Evolutionary conservation across 2,329 filamentous ascomycete genomes (phyloP), one percentile per base, ranked within the genome.

Genomic region (Epichloe sibirici): DNA sequence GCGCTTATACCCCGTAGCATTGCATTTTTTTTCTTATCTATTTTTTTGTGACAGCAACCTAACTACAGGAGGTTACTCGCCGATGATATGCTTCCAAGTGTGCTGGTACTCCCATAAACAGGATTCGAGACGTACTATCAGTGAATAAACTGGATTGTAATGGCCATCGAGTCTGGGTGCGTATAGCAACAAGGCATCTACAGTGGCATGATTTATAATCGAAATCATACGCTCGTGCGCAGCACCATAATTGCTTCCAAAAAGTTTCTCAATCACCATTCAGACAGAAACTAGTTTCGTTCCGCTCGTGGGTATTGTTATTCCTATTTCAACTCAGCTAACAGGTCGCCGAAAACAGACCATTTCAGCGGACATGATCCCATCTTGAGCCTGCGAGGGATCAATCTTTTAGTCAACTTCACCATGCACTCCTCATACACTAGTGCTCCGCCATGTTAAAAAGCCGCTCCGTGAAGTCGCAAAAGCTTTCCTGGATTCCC

Each of bases 251-350:
- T 17, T 9, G 17, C 17, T 38, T 23, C 2, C 45, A 8, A 48
- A 7, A 8, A 11, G 15, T 17, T 11, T 23, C 39, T 21, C 8
- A 31, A 5, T 40, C 46, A 25, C 37, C 9, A 2, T 40, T 11
- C 4, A 25, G n/a, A 38, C 34, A 35, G 17, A 39, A 9, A 25
- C 25, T 35, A 53, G 4, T 28, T 11, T 37, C 15, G n/a, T 35
- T 50, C n/a, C 15, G 37, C 23, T 49, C 47, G 42, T 53, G 47
- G 51, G 51, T 53, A 53, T 53, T 47, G 42, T 53, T 37, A 50
- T 17, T 43, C 17, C 40, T 35, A 42, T 50, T 49, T 23, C 35
- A 15, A n/a, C 47, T 35, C 28, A 37, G 37, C 34, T 38, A 7
- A 7, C 4, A 38, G 15, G 5, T 17, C 39, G 12, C 11, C 37